A percentile compares a stretch with the other conserved stretches of the same genome.
phyloP scores from a whole-genome alignment of 768 basidiomycete genomes.

The Amanita phalloides region DNA sequence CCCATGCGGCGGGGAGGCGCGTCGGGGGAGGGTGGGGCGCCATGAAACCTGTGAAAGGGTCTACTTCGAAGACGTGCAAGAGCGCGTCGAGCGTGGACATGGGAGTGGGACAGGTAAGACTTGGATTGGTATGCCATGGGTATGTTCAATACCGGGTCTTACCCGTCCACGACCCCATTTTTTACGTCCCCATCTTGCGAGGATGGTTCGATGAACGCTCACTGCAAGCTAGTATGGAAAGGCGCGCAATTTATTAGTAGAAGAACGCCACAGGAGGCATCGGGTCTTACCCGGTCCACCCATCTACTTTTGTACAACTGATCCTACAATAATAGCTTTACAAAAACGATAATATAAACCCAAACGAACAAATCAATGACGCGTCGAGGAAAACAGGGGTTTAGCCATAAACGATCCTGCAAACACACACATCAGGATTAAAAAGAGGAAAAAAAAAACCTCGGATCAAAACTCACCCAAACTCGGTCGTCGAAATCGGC shows the following conservation, averaged over 20 bases:
- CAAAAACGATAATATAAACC: too few species aligned
- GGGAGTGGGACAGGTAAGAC: too few species aligned
- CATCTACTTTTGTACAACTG: too few species aligned
- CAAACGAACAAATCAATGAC: too few species aligned
- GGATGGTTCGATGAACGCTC: too few species aligned
- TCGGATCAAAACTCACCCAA: constrained; percentile 37
- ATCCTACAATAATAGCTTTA: too few species aligned
- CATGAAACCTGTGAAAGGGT: constrained; percentile 86
- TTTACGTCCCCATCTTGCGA: too few species aligned
- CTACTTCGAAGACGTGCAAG: constrained; percentile 71
- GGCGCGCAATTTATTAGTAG: too few species aligned
- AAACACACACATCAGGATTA: not conserved
- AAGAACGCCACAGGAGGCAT: too few species aligned
- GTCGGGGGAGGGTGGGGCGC: constrained; percentile 62
- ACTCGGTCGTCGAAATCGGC: constrained; percentile 68
- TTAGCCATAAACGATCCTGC: not conserved
- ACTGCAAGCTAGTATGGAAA: too few species aligned
- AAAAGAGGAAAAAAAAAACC: not conserved
- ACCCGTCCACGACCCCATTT: not conserved
- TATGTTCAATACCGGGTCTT: not conserved
- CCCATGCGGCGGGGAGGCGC: constrained; percentile 54
- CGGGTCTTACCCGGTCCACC: too few species aligned
- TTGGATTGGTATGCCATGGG: too few species aligned
- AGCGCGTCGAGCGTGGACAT: not conserved
- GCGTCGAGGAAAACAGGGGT: not conserved